Conservation (phyloP, 305 asterid species). For the Caryopteris hybrid region DNA sequence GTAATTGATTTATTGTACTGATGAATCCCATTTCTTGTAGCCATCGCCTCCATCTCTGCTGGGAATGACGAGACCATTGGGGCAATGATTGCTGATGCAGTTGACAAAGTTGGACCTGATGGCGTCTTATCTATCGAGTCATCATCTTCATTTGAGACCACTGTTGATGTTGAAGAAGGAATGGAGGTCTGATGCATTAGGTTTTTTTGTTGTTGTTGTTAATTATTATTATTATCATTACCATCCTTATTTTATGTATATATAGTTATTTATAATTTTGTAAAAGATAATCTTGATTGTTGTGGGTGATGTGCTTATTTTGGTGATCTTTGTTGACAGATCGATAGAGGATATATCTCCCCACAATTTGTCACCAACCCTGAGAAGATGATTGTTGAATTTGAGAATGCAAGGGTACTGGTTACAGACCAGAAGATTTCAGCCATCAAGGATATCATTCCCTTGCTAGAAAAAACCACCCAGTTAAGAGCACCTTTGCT, state of each 20-base stretch:
- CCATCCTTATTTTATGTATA: background rate
- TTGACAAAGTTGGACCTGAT: conserved; percentile 98
- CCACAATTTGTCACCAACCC: conserved; percentile 94
- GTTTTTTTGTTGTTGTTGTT: background rate
- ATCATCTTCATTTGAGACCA: conserved; percentile 94
- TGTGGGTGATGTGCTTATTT: background rate
- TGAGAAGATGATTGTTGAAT: conserved; percentile 80
- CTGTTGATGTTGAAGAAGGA: conserved; percentile 97
- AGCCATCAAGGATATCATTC: conserved; percentile 90
- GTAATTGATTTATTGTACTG: background rate
- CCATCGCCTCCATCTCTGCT: conserved; percentile 91
- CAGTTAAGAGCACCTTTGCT: conserved; percentile 87
- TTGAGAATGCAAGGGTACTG: conserved; percentile 88
- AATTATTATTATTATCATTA: background rate
- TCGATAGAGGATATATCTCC: conserved; percentile 90
- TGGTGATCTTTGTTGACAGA: conserved; percentile 34
- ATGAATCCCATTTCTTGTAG: conserved; percentile 14
- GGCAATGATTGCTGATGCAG: conserved; percentile 91
- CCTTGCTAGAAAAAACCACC: conserved; percentile 81
- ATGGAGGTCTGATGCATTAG: conserved; percentile 67
- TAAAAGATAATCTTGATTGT: no score
- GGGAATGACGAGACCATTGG: conserved; percentile 94
- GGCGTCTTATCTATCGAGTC: conserved; percentile 97
- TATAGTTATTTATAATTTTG: no score
- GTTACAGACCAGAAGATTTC: conserved; percentile 94